phyloP scores from a whole-genome alignment of 164 flowering plant genomes.

The Berberis thunbergii region DNA sequence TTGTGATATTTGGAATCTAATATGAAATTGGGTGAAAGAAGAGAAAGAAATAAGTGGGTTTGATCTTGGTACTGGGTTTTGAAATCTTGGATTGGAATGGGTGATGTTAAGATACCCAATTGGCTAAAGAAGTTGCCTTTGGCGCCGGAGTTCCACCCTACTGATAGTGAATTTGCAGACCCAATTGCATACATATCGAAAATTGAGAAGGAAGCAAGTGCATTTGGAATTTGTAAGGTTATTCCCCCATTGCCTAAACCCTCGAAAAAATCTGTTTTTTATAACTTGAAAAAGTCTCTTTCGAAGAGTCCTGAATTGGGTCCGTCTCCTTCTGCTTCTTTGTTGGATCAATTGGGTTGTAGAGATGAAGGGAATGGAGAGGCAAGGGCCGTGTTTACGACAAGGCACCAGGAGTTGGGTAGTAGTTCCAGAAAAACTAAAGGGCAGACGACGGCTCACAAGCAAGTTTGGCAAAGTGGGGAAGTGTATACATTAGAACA shows the following conservation, averaged over 20 bases:
- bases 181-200: conserved; percentile 95
- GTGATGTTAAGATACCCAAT: conserved; percentile 57
- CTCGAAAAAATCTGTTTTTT: conserved; percentile 59
- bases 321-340: not conserved
- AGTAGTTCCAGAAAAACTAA: conserved; percentile 35
- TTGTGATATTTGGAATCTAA: too few relatives aligned
- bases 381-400: conserved; percentile 67
- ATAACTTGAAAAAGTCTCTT: conserved; percentile 69
- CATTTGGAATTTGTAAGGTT: conserved; percentile 88
- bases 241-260: conserved; percentile 95
- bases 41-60: too few relatives aligned
- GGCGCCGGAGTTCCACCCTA: conserved; percentile 84
- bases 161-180: conserved; percentile 95
- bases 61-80: not conserved
- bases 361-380: conserved; percentile 24
- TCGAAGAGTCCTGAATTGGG: conserved; percentile 56
- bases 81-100: conserved; percentile 36
- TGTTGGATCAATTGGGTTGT: too few relatives aligned
- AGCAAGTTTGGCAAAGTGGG: conserved; percentile 99
- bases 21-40: too few relatives aligned
- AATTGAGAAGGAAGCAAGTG: conserved; percentile 93
- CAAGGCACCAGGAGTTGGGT: conserved; percentile 92
- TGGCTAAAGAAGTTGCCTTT: conserved; percentile 79
- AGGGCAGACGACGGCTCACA: conserved; percentile 32
- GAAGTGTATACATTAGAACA: conserved; percentile 81